These are phyloP conservation scores for Dendrostoma leiphaemia DNA, from an alignment of 2,329 filamentous ascomycete species.

Conservation along the genomic window DNA sequence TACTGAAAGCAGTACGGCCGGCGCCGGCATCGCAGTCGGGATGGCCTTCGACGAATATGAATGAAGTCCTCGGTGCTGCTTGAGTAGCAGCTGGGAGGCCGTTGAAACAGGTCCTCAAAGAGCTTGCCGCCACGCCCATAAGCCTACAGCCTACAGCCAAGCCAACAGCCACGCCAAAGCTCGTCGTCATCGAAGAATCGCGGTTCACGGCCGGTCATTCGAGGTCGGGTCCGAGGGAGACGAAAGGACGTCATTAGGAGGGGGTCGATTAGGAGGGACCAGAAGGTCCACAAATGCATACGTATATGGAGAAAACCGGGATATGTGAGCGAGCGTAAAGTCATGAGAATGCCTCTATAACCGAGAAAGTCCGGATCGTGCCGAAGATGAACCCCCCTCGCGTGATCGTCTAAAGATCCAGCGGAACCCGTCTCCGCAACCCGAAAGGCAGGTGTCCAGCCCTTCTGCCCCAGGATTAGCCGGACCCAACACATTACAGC, in stretches of 20 bases:
- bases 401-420: slow-evolving; percentile 14
- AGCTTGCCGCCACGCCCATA: neutral
- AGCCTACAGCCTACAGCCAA: neutral
- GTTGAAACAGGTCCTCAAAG: neutral
- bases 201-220: neutral
- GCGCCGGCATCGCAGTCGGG: neutral
- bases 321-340: slow-evolving; percentile 20
- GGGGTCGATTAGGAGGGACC: slow-evolving; percentile 20
- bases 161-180: neutral
- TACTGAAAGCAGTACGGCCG: neutral
- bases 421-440: slow-evolving; percentile 6
- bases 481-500: slow-evolving; percentile 6
- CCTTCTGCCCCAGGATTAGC: slow-evolving; percentile 1
- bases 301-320: slow-evolving; percentile 19
- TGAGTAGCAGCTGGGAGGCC: neutral
- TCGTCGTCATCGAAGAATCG: neutral
- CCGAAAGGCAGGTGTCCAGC: slow-evolving; percentile 9
- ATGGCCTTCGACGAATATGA: neutral
- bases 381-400: slow-evolving; percentile 15
- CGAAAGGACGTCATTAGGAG: slow-evolving; percentile 13
- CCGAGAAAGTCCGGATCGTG: slow-evolving; percentile 17
- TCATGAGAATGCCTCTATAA: slow-evolving; percentile 21
- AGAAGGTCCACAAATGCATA: slow-evolving; percentile 18
- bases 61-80: neutral
- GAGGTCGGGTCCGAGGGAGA: slow-evolving; percentile 2